Conservation (phyloP, 176 grass and related monocot species). For the Chrysopogon serrulatus region DNA sequence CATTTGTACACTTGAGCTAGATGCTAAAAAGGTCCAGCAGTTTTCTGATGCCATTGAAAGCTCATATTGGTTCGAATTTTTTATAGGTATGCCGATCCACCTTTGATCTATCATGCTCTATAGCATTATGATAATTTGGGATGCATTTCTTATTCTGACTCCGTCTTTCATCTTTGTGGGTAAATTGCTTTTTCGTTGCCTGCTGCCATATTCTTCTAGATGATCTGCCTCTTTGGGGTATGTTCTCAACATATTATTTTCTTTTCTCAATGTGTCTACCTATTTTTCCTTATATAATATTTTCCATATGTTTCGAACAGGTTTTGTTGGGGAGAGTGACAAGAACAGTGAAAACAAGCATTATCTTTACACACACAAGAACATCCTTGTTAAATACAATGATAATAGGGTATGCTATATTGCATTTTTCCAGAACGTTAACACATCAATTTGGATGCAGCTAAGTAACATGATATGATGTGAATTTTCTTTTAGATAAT, state of each 20-base stretch:
- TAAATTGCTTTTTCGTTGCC: slow-evolving; percentile 17
- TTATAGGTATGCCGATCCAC: slow-evolving; percentile 67
- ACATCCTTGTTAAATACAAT: slow-evolving; percentile 78
- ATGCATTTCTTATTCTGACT: slow-evolving; percentile 23
- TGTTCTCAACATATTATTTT: slow-evolving; percentile 22
- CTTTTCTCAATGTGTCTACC: not conserved
- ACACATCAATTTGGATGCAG: not conserved
- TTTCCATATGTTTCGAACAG: slow-evolving; percentile 34
- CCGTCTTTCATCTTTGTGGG: not conserved
- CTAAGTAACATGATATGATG: slow-evolving; percentile 18
- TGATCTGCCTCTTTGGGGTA: slow-evolving; percentile 98
- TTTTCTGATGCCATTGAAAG: slow-evolving; percentile 90
- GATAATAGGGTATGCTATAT: slow-evolving; percentile 57
- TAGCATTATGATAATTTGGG: slow-evolving; percentile 3
- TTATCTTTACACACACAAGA: slow-evolving; percentile 92
- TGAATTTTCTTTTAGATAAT: slow-evolving; percentile 62
- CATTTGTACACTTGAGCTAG: slow-evolving; percentile 74
- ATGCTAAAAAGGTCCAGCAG: slow-evolving; percentile 72
- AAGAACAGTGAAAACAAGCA: slow-evolving; percentile 92
- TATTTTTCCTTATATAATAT: slow-evolving; percentile 9
- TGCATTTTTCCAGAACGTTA: not conserved
- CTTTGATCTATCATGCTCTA: slow-evolving; percentile 9
- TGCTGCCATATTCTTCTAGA: slow-evolving; percentile 46
- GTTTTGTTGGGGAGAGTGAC: slow-evolving; percentile 83
- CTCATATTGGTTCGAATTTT: slow-evolving; percentile 97